Evolutionary conservation across 1,284 basidiomycete species (phyloP).

Genomic region (Cerioporus squamosus): DNA sequence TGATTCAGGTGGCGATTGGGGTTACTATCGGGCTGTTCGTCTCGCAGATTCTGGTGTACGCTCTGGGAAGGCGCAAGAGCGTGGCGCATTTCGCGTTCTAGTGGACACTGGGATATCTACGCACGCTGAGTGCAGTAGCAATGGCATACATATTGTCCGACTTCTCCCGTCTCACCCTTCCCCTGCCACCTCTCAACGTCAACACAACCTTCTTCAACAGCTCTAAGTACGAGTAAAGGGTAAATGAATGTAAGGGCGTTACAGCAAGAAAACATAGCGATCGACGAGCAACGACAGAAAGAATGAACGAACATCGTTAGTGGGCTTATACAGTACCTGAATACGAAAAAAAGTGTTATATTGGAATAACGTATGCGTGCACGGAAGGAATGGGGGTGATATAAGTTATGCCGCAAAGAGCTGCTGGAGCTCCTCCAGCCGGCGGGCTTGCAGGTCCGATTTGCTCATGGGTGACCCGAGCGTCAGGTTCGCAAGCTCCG

Average conservation of each 20-base stretch:
- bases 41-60: constrained; percentile 79
- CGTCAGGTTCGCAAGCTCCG: constrained; percentile 89
- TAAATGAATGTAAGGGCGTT: background rate
- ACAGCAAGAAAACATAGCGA: constrained; percentile 21
- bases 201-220: background rate
- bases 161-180: background rate
- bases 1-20: constrained; percentile 88
- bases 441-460: constrained; percentile 80
- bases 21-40: constrained; percentile 85
- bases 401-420: constrained; percentile 55
- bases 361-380: constrained; percentile 15
- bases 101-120: constrained; percentile 18
- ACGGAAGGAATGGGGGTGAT: background rate
- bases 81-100: constrained; percentile 79
- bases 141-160: too few relatives aligned
- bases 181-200: background rate
- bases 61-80: constrained; percentile 75
- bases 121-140: background rate
- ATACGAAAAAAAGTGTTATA: constrained; percentile 12
- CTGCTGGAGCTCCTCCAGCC: constrained; percentile 81
- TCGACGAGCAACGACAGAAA: constrained; percentile 12
- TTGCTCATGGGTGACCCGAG: constrained; percentile 83
- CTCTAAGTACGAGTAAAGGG: background rate
- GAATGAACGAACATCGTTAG: constrained; percentile 8
- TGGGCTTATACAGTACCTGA: constrained; percentile 11